phyloP scores from a whole-genome alignment of 805 yeast genomes.

The Yamadazyma ubonensis region DNA sequence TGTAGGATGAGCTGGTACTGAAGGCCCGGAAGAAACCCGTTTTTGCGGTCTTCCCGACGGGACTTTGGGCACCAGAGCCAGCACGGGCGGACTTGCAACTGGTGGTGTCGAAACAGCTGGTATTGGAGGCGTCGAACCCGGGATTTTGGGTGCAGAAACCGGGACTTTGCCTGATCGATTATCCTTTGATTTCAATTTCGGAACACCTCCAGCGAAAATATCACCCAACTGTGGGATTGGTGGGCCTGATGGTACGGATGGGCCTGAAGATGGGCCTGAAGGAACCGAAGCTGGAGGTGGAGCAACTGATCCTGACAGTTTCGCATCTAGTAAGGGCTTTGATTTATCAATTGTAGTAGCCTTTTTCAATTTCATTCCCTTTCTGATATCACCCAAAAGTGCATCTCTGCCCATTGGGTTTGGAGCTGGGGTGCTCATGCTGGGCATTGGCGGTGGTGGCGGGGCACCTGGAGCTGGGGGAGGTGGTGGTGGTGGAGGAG shows the following conservation, averaged over 20 bases:
- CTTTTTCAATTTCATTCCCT: slow-evolving; percentile 44
- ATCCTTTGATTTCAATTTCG: slow-evolving; percentile 54
- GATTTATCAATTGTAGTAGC: slow-evolving; percentile 46
- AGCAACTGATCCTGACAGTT: slow-evolving; percentile 36
- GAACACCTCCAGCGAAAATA: slow-evolving; percentile 77
- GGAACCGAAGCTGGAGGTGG: slow-evolving; percentile 16
- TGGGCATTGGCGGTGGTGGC: slow-evolving; percentile 19
- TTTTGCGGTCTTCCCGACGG: slow-evolving; percentile 2
- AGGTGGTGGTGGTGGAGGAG: slow-evolving; percentile 17
- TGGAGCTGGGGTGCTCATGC: slow-evolving; percentile 14
- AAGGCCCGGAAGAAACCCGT: no score
- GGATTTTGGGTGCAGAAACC: slow-evolving; percentile 38
- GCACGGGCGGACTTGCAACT: neutral
- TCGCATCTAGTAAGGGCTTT: slow-evolving; percentile 56
- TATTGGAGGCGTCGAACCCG: slow-evolving; percentile 17
- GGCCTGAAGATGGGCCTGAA: slow-evolving; percentile 17
- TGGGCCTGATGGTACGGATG: slow-evolving; percentile 15
- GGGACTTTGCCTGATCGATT: slow-evolving; percentile 38
- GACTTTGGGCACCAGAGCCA: neutral
- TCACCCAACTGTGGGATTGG: slow-evolving; percentile 58
- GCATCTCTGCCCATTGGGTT: slow-evolving; percentile 40
- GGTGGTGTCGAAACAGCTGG: neutral
- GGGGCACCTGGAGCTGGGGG: slow-evolving; percentile 20
- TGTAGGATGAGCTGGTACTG: no score
- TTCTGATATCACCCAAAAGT: slow-evolving; percentile 78